Conservation (phyloP, 2,329 filamentous ascomycete species). For the Graphium sp. region DNA sequence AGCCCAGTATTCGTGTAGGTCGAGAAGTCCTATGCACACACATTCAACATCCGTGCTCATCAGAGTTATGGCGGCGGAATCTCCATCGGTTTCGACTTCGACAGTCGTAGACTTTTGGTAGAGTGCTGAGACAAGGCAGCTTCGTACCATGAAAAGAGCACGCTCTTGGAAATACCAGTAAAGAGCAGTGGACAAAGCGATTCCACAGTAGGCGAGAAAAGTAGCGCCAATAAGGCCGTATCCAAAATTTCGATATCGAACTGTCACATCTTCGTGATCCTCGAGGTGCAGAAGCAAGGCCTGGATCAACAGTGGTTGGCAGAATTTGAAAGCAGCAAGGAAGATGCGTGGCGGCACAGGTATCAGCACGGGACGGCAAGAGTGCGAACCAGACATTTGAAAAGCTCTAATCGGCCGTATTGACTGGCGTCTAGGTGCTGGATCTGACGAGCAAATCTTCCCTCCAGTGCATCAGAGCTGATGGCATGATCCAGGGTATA, state of each 20-base stretch:
- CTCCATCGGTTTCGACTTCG: too few species aligned
- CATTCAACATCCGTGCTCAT: conserved; percentile 30
- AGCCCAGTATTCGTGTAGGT: conserved; percentile 23
- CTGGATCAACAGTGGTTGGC: conserved; percentile 24
- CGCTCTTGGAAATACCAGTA: conserved; percentile 21
- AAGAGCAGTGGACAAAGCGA: conserved; percentile 19
- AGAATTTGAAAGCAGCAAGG: conserved; percentile 21
- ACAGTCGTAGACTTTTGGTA: conserved; percentile 15
- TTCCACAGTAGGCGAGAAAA: conserved; percentile 19
- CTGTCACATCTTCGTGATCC: background rate
- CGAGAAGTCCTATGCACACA: conserved; percentile 15
- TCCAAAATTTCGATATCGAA: conserved; percentile 14
- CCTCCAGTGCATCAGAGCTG: conserved; percentile 8
- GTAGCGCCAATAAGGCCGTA: conserved; percentile 25
- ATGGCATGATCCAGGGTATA: conserved; percentile 16
- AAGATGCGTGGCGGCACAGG: conserved; percentile 19
- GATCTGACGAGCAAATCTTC: conserved; percentile 7
- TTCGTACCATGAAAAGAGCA: conserved; percentile 14
- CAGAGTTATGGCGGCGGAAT: conserved; percentile 24
- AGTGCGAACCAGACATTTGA: conserved; percentile 12
- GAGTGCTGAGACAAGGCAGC: conserved; percentile 14
- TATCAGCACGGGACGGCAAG: conserved; percentile 15
- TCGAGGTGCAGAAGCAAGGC: conserved; percentile 16
- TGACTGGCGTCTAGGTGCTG: background rate
- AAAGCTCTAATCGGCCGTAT: conserved; percentile 11